Evolutionary conservation across 108 stramenopile genomes (phyloP).

Genomic region (Skeletonema costatum): DNA sequence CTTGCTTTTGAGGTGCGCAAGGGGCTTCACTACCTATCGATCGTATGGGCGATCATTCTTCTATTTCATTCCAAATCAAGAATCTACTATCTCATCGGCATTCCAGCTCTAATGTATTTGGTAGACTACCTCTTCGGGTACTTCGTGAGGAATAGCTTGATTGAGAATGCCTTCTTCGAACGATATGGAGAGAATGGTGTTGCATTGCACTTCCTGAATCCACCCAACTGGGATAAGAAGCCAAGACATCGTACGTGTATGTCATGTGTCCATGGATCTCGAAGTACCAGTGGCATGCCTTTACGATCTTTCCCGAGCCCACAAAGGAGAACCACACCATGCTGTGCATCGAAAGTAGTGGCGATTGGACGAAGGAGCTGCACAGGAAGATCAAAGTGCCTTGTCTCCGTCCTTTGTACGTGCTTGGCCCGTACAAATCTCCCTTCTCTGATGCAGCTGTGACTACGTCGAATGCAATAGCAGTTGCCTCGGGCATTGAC

Average conservation of each 20-base stretch:
- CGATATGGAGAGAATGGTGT: too few species aligned
- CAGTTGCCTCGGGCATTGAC: slow-evolving; percentile 15
- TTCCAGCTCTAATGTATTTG: not conserved
- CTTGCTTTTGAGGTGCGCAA: not conserved
- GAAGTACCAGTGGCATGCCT: slow-evolving; percentile 23
- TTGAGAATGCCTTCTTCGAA: too few species aligned
- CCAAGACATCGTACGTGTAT: slow-evolving; percentile 18
- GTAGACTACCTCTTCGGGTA: too few species aligned
- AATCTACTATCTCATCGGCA: not conserved
- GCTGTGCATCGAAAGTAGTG: slow-evolving; percentile 4
- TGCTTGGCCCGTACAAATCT: slow-evolving; percentile 11
- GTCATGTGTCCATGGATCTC: slow-evolving; percentile 21
- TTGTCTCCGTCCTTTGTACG: not conserved
- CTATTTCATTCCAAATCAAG: not conserved
- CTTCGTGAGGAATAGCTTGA: too few species aligned
- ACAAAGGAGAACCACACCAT: slow-evolving; percentile 3
- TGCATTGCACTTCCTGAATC: not conserved
- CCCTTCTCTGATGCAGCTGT: slow-evolving; percentile 10
- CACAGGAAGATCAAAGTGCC: not conserved
- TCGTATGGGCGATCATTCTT: not conserved
- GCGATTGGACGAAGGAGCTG: slow-evolving; percentile 18
- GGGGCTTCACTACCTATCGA: not conserved
- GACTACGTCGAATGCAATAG: not conserved
- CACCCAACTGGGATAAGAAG: not conserved
- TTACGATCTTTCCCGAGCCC: slow-evolving; percentile 15